Evolutionary conservation across 2,329 filamentous ascomycete species (phyloP).

Genomic region (Phialophora chinensis): DNA sequence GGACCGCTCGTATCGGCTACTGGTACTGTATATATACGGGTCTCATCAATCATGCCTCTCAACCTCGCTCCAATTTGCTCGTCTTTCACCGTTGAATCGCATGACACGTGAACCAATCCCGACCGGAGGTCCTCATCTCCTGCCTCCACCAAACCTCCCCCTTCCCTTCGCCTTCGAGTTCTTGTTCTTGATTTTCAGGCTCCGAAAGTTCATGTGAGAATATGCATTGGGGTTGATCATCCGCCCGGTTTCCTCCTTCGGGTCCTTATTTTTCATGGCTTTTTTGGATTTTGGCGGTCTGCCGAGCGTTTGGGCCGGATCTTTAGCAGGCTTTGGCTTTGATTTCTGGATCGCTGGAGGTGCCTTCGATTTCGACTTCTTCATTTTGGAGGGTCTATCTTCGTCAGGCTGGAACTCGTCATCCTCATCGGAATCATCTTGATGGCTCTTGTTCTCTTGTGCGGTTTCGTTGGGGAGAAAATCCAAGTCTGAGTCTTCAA

Average conservation of each 20-base stretch:
- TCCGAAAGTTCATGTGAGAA: conserved; percentile 55
- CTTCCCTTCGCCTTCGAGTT: conserved; percentile 44
- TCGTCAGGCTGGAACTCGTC: conserved; percentile 20
- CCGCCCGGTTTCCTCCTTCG: conserved; percentile 36
- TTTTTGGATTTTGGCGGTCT: conserved; percentile 22
- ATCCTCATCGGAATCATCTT: conserved; percentile 5
- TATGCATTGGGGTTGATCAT: conserved; percentile 52
- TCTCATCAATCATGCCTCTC: background rate
- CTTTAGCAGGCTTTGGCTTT: background rate
- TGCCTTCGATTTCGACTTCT: background rate
- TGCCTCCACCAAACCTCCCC: conserved; percentile 45
- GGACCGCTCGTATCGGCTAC: background rate
- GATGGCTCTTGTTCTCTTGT: conserved; percentile 13
- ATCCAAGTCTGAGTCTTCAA: conserved; percentile 19
- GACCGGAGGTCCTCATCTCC: background rate
- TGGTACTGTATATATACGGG: background rate
- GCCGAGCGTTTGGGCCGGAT: conserved; percentile 1
- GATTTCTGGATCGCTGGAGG: background rate
- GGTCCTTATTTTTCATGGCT: background rate
- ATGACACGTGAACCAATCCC: background rate
- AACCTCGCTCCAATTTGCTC: background rate
- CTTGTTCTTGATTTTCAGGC: conserved; percentile 54
- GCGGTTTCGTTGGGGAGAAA: conserved; percentile 14
- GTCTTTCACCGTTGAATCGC: background rate
- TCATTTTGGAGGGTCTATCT: conserved; percentile 8